Evolutionary conservation across 352 stramenopile species (phyloP).

Genomic region (Globisporangium alternatum): DNA sequence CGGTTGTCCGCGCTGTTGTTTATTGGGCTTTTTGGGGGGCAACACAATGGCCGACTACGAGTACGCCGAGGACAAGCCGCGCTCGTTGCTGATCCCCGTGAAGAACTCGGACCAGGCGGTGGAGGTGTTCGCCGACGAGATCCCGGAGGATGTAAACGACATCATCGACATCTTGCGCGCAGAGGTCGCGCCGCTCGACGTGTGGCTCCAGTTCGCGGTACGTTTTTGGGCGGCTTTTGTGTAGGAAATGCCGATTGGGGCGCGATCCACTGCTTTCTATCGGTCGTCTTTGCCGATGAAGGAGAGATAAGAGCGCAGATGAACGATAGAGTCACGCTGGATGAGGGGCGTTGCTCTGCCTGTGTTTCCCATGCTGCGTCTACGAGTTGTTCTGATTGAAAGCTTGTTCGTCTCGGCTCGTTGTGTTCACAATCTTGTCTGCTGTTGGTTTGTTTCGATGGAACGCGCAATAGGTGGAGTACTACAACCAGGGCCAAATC

Average conservation of each 20-base stretch:
- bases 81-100: slow-evolving; percentile 87
- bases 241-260: not conserved
- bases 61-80: slow-evolving; percentile 30
- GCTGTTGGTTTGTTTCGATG: not conserved
- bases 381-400: not conserved
- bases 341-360: not conserved
- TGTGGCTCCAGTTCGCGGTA: slow-evolving; percentile 91
- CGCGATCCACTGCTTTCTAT: not conserved
- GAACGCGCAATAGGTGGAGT: slow-evolving; percentile 62
- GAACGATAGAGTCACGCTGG: not conserved
- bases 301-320: too few relatives aligned
- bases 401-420: not conserved
- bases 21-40: slow-evolving; percentile 18
- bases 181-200: slow-evolving; percentile 87
- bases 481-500: slow-evolving; percentile 84
- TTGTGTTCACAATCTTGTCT: not conserved
- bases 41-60: slow-evolving; percentile 27
- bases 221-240: slow-evolving; percentile 13
- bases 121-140: slow-evolving; percentile 88
- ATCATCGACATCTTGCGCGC: slow-evolving; percentile 91
- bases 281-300: not conserved
- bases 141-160: slow-evolving; percentile 89
- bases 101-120: slow-evolving; percentile 89
- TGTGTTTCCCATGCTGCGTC: not conserved
- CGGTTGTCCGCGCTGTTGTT: slow-evolving; percentile 6